Percentiles rank a stretch among this genome's conserved stretches.
Evolutionary conservation across 2,329 filamentous ascomycete genomes (phyloP).

Genomic region (Grosmannia clavigera): DNA sequence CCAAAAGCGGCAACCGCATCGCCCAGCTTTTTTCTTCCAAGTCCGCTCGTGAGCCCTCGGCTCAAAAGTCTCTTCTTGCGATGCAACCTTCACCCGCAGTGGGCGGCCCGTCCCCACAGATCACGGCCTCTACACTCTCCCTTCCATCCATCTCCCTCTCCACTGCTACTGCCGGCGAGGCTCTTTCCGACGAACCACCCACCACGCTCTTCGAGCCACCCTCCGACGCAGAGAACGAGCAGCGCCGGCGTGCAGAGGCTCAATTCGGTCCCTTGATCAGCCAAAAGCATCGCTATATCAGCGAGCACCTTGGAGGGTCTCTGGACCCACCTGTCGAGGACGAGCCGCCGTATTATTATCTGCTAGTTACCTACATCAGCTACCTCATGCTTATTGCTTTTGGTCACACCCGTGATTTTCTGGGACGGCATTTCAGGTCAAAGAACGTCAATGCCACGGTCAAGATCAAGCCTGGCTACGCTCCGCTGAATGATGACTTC

Average conservation of each 20-base stretch:
- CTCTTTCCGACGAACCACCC: conserved; percentile 56
- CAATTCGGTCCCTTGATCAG: conserved; percentile 83
- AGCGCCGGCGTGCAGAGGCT: conserved; percentile 65
- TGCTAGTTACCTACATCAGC: conserved; percentile 96
- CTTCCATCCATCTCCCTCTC: conserved; percentile 88
- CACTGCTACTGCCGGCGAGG: conserved; percentile 65
- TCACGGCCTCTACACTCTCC: conserved; percentile 61
- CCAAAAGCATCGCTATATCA: conserved; percentile 75
- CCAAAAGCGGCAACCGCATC: conserved; percentile 59
- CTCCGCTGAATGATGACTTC: conserved; percentile 92
- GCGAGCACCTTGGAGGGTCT: conserved; percentile 69
- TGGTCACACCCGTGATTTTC: conserved; percentile 92
- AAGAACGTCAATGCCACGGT: conserved; percentile 72
- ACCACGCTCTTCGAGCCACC: conserved; percentile 77
- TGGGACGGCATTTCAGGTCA: conserved; percentile 87
- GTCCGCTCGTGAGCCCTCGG: conserved; percentile 51
- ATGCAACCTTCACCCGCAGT: conserved; percentile 41
- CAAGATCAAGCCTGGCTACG: conserved; percentile 76
- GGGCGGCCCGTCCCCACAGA: conserved; percentile 45
- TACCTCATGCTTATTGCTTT: conserved; percentile 93
- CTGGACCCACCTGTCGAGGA: conserved; percentile 81
- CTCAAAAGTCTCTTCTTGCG: conserved; percentile 55
- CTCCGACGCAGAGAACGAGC: conserved; percentile 68
- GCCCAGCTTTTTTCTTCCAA: conserved; percentile 77
- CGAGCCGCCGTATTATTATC: conserved; percentile 91